These are phyloP conservation scores for Hydnum rufescens DNA, from an alignment of 768 basidiomycete species.

Conservation along the genomic window DNA sequence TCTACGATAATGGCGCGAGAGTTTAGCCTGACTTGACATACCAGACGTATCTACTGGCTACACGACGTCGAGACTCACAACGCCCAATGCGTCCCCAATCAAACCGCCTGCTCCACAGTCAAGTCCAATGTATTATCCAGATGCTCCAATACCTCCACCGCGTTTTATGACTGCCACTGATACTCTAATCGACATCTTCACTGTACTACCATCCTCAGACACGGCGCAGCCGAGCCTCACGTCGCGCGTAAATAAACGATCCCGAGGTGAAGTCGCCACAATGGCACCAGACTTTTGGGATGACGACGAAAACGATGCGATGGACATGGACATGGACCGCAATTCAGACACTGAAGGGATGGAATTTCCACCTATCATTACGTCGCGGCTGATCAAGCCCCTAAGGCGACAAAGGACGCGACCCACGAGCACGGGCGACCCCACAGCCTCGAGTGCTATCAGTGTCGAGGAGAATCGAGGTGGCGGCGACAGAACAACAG, in stretches of 20 bases:
- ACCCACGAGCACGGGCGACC: too few species aligned
- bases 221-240: too few species aligned
- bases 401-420: too few species aligned
- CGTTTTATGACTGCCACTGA: not conserved
- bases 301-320: not conserved
- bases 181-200: not conserved
- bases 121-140: not conserved
- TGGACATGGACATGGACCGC: not conserved
- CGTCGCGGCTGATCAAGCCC: too few species aligned
- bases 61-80: not conserved
- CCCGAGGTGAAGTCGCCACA: too few species aligned
- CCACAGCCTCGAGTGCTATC: too few species aligned
- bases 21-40: not conserved
- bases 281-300: too few species aligned
- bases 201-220: not conserved
- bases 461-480: too few species aligned
- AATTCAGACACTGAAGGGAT: too few species aligned
- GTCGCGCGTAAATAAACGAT: too few species aligned
- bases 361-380: too few species aligned
- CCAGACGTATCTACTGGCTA: conserved; percentile 8
- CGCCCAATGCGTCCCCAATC: conserved; percentile 2
- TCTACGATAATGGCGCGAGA: not conserved
- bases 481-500: too few species aligned
- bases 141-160: not conserved
- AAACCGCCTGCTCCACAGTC: not conserved